Percentiles rank a stretch among this genome's conserved stretches.
phyloP scores from a whole-genome alignment of 75 land plant genomes.

The Cunninghamia lanceolata region DNA sequence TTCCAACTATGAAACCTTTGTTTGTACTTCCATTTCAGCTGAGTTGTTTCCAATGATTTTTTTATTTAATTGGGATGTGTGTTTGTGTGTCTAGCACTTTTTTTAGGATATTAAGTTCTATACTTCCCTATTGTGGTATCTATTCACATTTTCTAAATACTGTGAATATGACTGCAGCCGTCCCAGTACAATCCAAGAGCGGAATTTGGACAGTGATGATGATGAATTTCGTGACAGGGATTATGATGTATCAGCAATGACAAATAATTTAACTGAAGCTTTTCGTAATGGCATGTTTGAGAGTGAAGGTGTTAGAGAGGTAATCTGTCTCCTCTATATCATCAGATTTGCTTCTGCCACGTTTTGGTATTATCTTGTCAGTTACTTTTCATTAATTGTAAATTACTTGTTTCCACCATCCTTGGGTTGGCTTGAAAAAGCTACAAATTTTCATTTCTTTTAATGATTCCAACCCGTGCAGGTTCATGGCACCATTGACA shows the following conservation, averaged over 20 bases:
- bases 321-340: constrained; percentile 10
- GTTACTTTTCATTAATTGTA: not conserved
- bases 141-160: not conserved
- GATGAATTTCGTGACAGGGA: constrained; percentile 92
- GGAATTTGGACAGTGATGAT: constrained; percentile 88
- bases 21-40: not conserved
- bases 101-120: not conserved
- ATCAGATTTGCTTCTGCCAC: not conserved
- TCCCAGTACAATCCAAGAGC: constrained; percentile 79
- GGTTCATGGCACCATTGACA: constrained; percentile 76
- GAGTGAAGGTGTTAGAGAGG: constrained; percentile 83
- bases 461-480: constrained; percentile 17
- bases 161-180: constrained; percentile 52
- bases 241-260: constrained; percentile 85
- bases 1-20: not conserved
- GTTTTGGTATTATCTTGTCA: not conserved
- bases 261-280: constrained; percentile 79
- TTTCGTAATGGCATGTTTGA: constrained; percentile 75
- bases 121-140: not conserved
- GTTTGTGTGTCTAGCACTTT: not conserved
- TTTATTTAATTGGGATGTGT: not conserved
- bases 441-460: not conserved
- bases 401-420: not conserved
- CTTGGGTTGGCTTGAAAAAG: not conserved
- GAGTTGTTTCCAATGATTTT: no score